Base-by-base conservation (phyloP, 192 early-diverging fungal genomes). In the Kappamyces sp. region DNA sequence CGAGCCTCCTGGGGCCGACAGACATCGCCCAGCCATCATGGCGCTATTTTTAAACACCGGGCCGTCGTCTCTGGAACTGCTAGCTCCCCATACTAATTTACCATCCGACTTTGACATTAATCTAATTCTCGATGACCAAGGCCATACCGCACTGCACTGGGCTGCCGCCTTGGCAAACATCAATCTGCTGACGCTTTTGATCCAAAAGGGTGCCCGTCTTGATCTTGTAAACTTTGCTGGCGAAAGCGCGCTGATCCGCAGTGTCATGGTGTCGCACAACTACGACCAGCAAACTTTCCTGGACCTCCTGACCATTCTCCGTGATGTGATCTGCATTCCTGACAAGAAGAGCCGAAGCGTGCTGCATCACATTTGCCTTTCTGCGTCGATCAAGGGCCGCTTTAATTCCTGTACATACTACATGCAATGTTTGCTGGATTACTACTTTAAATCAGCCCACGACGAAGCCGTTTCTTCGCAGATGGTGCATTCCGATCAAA, bases 91-190 rank as follows among this genome's bases (percentile, higher is more conserved):
- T 3, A 33, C 63, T 31, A 55, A 51, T 4, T 75, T 76, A 10
- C 79, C 80, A 3, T 12, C 68, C 5, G 83, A 83, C 40, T 70
- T 92, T 23, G 84, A 96, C 41, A 71, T 91, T 33, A 84, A 97
- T 65, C 64, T 94, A 32, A 73, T 85, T 2, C 90, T 99, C 55
- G 97, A 99, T 58, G 92, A 93, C 46, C 90, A 90, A 44, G 94
- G 94, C 8, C 92, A 99, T 70, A 90, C 93, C 0, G 81, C 92
- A 1, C 71, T 98, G 5, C 97, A 99, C 61, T 99, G 94, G 94
- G 93, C 97, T 8, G 88, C 92, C 1, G 89, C 94, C 5, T 71
- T 98, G 23, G 93, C 85, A 0, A 68, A 86, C 41, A 77, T 91
- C 40, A 72, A 79, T 36, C 75, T 94, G 0, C 65, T 95, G 13